Evolutionary conservation across 139 green algal species (phyloP), one percentile per base, ranked within the genome.

Genomic region (Picochlorum costavermella): DNA sequence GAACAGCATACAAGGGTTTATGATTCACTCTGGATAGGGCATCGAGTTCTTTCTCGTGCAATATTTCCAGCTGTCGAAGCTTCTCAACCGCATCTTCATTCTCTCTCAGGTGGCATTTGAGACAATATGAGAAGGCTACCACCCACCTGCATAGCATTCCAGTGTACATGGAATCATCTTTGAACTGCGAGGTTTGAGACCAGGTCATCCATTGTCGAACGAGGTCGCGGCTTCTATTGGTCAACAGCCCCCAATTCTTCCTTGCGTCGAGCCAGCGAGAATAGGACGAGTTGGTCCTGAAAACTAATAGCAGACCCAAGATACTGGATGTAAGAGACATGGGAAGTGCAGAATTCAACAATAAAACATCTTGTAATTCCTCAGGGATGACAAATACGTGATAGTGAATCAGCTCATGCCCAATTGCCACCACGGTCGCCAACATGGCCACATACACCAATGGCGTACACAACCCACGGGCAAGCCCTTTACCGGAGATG

Each of bases 261-360:
- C 72, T 16, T 1, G 59, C 71, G 13, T 75, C 44, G 1, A 56
- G 59, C 65, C 65, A 77, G 20, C 71, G 56, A 20, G 56, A 59
- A 51, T 77, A 77, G 2, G 65, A 69, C 8, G 65, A 44, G 56
- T 75, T 75, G 25, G 70, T 75, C 4, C 70, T 56, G 37, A 75
- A 76, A 25, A 75, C 72, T 1, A 78, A 67, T 6, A 78, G 55
- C 13, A 78, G 62, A 44, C 67, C 63, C 3, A 78, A 49, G 2
- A 70, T 67, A 26, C 66, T 68, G 3, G 61, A 67, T 1, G 67
- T 72, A 44, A 78, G 14, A 5, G 67, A 50, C 31, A 72, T 65
- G 26, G 70, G 70, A 31, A 68, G 33, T 58, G 49, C 33, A 11
- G 51, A 48, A 17, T 60, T 57, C 20, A 50, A n/a, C 30, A 37